Percentiles rank a stretch among this genome's conserved stretches.
These are phyloP conservation scores for Diatrype stigma DNA, from an alignment of 2,329 filamentous ascomycete species.

Conservation along the genomic window DNA sequence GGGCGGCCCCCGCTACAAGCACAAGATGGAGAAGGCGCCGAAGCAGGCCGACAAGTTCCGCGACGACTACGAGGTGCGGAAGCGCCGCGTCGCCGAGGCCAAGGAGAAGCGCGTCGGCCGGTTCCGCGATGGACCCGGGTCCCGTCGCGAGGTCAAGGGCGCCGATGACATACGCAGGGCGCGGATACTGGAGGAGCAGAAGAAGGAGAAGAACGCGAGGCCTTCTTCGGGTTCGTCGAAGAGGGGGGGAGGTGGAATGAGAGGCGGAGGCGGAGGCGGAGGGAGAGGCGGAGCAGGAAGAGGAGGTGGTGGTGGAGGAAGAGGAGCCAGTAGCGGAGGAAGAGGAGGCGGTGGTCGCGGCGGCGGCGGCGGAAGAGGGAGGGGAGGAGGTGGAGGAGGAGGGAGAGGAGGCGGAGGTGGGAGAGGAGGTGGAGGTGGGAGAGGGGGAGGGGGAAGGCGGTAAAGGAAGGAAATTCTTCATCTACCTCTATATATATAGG, in stretches of 20 bases:
- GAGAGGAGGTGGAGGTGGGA: no score
- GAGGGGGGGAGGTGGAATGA: slow-evolving; percentile 26
- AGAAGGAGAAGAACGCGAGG: slow-evolving; percentile 82
- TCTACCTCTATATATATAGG: no score
- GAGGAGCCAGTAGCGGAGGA: no score
- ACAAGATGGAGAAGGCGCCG: slow-evolving; percentile 82
- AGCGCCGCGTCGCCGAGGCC: slow-evolving; percentile 84
- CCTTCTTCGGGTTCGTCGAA: slow-evolving; percentile 63
- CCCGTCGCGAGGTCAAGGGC: slow-evolving; percentile 68
- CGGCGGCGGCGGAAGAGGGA: no score
- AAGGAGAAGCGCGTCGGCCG: slow-evolving; percentile 77
- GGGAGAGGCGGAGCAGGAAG: background rate
- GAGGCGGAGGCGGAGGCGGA: no score
- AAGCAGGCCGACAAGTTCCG: slow-evolving; percentile 91
- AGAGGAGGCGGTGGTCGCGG: no score
- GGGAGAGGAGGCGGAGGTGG: no score
- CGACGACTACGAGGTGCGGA: slow-evolving; percentile 84
- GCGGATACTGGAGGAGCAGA: slow-evolving; percentile 70
- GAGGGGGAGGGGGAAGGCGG: no score
- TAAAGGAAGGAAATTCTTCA: no score
- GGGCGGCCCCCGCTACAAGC: slow-evolving; percentile 71
- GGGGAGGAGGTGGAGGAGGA: no score
- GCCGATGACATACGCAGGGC: slow-evolving; percentile 82
- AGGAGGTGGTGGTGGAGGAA: no score
- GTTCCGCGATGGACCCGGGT: slow-evolving; percentile 68